Evolutionary conservation across 352 stramenopile genomes (phyloP).

Genomic region (Phytophthora hybrid): DNA sequence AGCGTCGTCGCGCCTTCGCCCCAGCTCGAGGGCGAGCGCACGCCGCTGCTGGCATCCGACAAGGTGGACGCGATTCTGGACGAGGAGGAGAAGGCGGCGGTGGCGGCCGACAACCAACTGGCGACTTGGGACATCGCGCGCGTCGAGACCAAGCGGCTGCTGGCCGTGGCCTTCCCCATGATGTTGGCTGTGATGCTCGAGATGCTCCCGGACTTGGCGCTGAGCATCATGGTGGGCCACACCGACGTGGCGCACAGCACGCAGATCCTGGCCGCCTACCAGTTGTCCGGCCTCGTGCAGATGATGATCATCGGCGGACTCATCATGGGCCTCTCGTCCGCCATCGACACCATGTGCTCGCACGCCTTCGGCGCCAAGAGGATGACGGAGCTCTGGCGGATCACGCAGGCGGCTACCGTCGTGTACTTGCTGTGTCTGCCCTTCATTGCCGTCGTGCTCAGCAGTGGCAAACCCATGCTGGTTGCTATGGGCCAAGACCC

Average conservation of each 20-base stretch:
- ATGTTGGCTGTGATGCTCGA: constrained; percentile 60
- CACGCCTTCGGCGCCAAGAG: constrained; percentile 72
- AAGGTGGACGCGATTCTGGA: constrained; percentile 49
- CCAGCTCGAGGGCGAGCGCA: constrained; percentile 21
- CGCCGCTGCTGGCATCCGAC: constrained; percentile 40
- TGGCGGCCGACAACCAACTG: constrained; percentile 32
- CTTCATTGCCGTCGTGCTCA: constrained; percentile 47
- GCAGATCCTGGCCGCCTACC: constrained; percentile 66
- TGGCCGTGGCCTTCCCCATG: constrained; percentile 51
- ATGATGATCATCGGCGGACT: constrained; percentile 60
- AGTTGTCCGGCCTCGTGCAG: constrained; percentile 57
- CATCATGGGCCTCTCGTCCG: constrained; percentile 61
- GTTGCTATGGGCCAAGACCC: constrained; percentile 62
- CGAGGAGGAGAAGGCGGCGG: constrained; percentile 46
- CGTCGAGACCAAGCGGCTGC: constrained; percentile 43
- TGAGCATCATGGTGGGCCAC: constrained; percentile 74
- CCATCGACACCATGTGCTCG: constrained; percentile 72
- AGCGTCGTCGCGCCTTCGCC: constrained; percentile 14
- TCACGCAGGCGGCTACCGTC: constrained; percentile 65
- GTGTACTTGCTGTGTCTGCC: constrained; percentile 52
- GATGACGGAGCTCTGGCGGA: constrained; percentile 67
- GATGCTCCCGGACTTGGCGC: constrained; percentile 53
- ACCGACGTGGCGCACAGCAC: constrained; percentile 56
- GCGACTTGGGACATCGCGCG: constrained; percentile 45
- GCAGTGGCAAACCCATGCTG: constrained; percentile 58